These are phyloP conservation scores for Thoreauomyces humboldtii DNA, from an alignment of 192 early-diverging fungal species.

Conservation along the genomic window DNA sequence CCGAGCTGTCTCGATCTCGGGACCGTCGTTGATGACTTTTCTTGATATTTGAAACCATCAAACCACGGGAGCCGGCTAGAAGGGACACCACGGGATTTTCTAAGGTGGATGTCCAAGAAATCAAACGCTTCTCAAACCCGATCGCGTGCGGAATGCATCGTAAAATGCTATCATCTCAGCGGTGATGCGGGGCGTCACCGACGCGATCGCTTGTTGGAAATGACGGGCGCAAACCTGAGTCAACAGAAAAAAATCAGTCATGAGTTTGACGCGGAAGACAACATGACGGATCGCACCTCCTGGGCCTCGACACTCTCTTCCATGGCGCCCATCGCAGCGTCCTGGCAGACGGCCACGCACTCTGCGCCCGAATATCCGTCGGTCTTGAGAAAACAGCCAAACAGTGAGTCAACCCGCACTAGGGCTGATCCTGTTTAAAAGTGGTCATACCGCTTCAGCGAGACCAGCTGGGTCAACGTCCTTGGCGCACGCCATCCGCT, in stretches of 20 bases:
- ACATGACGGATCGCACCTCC: slow-evolving; percentile 28
- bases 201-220: slow-evolving; percentile 60
- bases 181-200: slow-evolving; percentile 76
- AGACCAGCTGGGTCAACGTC: slow-evolving; percentile 71
- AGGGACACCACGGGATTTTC: too few species aligned
- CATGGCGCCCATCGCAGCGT: slow-evolving; percentile 90
- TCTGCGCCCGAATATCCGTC: slow-evolving; percentile 96
- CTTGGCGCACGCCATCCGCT: slow-evolving; percentile 65
- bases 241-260: neutral
- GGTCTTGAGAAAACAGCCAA: slow-evolving; percentile 48
- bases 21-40: too few species aligned
- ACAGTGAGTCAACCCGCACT: neutral
- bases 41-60: too few species aligned
- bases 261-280: neutral
- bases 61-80: too few species aligned
- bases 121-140: slow-evolving; percentile 42
- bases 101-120: too few species aligned
- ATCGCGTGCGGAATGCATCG: slow-evolving; percentile 58
- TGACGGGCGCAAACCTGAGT: slow-evolving; percentile 34
- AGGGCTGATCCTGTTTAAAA: neutral
- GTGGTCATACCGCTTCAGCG: slow-evolving; percentile 47
- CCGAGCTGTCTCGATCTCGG: too few species aligned
- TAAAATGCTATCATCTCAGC: slow-evolving; percentile 91
- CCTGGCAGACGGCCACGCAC: slow-evolving; percentile 87
- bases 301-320: slow-evolving; percentile 61